phyloP scores from a whole-genome alignment of 768 basidiomycete species.

The Brasilioporus rufonigricans region DNA sequence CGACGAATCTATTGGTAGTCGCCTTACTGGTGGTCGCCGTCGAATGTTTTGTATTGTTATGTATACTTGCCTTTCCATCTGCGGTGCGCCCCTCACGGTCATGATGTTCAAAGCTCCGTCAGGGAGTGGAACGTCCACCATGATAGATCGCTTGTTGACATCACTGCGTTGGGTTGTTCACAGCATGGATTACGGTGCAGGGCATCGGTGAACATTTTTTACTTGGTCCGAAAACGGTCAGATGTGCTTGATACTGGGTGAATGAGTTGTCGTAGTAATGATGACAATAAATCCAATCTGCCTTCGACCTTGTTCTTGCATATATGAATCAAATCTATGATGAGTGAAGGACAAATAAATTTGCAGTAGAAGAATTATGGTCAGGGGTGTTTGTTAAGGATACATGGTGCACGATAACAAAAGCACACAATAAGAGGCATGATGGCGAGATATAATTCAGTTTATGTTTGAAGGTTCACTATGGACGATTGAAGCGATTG shows the following conservation, averaged over 20 bases:
- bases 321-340: background rate
- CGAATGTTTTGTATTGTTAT: constrained; percentile 34
- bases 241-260: constrained; percentile 18
- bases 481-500: constrained; percentile 12
- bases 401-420: constrained; percentile 27
- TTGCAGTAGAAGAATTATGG: background rate
- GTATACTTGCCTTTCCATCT: constrained; percentile 17
- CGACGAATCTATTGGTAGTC: constrained; percentile 74
- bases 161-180: constrained; percentile 11
- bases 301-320: background rate
- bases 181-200: constrained; percentile 20
- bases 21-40: constrained; percentile 2
- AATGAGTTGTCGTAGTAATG: constrained; percentile 6
- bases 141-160: constrained; percentile 14
- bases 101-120: constrained; percentile 52
- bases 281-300: constrained; percentile 7
- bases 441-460: constrained; percentile 16
- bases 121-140: constrained; percentile 38
- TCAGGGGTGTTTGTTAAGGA: constrained; percentile 11
- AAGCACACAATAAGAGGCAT: constrained; percentile 12
- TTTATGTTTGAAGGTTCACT: constrained; percentile 29
- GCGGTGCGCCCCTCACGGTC: constrained; percentile 28
- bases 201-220: constrained; percentile 11
- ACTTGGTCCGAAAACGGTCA: constrained; percentile 8
- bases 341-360: background rate